Conservation (phyloP, 169 alveolate genomes). For the Plasmodium gallinaceum region DNA sequence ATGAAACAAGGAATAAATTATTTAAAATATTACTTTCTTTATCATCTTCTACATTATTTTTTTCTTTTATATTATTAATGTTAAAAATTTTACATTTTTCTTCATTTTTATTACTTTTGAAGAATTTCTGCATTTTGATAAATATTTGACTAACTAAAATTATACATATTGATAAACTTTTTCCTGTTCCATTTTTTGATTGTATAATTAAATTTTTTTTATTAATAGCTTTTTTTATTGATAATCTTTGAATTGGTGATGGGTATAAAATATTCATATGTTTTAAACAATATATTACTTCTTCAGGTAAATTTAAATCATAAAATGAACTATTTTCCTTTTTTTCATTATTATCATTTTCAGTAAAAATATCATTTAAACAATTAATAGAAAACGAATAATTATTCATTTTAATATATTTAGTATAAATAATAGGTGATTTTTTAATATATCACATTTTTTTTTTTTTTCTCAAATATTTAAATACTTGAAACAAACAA, state of each 20-base stretch:
- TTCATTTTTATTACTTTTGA: neutral
- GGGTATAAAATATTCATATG: constrained; percentile 19
- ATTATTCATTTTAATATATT: neutral
- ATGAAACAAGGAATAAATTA: neutral
- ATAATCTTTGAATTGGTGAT: constrained; percentile 25
- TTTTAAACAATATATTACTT: constrained; percentile 2
- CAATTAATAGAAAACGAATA: neutral
- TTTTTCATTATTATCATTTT: neutral
- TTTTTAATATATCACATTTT: no score
- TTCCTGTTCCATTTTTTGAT: constrained; percentile 70
- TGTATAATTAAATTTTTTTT: constrained; percentile 36
- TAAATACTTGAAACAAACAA: no score
- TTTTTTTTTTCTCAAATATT: no score
- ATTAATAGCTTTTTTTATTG: constrained; percentile 12
- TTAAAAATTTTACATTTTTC: neutral
- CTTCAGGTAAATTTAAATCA: constrained; percentile 20
- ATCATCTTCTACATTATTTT: neutral
- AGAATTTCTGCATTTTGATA: neutral
- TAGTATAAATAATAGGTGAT: no score
- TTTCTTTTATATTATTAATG: neutral
- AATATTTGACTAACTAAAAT: constrained; percentile 10
- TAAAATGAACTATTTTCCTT: constrained; percentile 5
- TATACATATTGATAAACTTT: constrained; percentile 57
- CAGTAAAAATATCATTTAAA: constrained; percentile 16
- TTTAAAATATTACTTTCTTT: neutral